These are phyloP conservation scores for Sphaerosporella brunnea DNA, from an alignment of 495 filamentous ascomycete species.

Conservation along the genomic window DNA sequence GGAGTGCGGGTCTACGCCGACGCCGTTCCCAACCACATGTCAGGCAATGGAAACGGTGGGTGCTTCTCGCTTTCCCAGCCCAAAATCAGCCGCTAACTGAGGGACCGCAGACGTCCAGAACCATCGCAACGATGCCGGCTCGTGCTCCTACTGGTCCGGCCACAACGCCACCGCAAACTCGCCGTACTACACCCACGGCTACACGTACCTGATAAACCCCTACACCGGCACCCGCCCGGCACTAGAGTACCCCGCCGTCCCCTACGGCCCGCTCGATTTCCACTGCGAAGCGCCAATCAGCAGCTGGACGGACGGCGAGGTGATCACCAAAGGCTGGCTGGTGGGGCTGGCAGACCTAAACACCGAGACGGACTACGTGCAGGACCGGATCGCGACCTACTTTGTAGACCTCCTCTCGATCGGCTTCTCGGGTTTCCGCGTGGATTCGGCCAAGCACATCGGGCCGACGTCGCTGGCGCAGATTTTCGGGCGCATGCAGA, in stretches of 20 bases:
- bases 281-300: conserved; percentile 23
- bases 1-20: conserved; percentile 27
- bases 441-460: conserved; percentile 27
- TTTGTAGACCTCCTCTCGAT: conserved; percentile 26
- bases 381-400: conserved; percentile 26
- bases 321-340: conserved; percentile 27
- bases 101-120: conserved; percentile 23
- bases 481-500: conserved; percentile 17
- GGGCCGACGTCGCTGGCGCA: conserved; percentile 20
- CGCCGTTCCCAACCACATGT: conserved; percentile 26
- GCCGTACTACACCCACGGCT: conserved; percentile 25
- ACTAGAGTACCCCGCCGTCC: conserved; percentile 25
- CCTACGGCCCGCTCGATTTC: conserved; percentile 27
- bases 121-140: conserved; percentile 18
- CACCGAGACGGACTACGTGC: conserved; percentile 26
- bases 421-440: conserved; percentile 25
- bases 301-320: conserved; percentile 23
- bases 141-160: conserved; percentile 21
- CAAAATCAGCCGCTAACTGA: neutral
- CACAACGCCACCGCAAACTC: conserved; percentile 26
- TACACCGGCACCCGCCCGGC: conserved; percentile 24
- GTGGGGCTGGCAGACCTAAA: conserved; percentile 25
- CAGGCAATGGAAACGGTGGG: conserved; percentile 1
- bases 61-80: too few species aligned
- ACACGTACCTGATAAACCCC: conserved; percentile 26